Percentiles rank a stretch among this genome's conserved stretches.
These are phyloP conservation scores for Dichotomocladium elegans DNA, from an alignment of 371 early-diverging fungal genomes.

Conservation along the genomic window DNA sequence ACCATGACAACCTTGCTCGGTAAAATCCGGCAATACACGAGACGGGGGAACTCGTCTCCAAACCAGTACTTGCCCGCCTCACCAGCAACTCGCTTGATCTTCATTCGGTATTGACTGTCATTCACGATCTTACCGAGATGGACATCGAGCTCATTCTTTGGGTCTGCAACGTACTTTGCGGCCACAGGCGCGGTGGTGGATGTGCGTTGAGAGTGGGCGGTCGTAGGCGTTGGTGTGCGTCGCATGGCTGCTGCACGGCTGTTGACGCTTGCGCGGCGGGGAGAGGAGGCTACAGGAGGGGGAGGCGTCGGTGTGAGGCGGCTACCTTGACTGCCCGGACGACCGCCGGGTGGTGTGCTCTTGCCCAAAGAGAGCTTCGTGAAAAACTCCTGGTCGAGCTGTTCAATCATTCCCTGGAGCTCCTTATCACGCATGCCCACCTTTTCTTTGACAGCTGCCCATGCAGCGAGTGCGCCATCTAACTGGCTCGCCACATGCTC, in stretches of 20 bases:
- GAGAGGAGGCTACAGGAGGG: background rate
- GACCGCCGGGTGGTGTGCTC: slow-evolving; percentile 8
- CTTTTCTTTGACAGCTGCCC: slow-evolving; percentile 29
- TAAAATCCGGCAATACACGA: slow-evolving; percentile 58
- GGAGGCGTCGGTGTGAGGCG: background rate
- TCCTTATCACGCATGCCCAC: slow-evolving; percentile 31
- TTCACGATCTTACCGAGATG: slow-evolving; percentile 62
- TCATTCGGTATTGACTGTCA: slow-evolving; percentile 36
- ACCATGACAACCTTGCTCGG: slow-evolving; percentile 75
- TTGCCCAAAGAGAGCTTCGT: slow-evolving; percentile 43
- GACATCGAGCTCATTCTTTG: slow-evolving; percentile 43
- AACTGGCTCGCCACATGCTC: slow-evolving; percentile 46
- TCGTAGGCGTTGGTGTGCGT: background rate
- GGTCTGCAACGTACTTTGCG: slow-evolving; percentile 34
- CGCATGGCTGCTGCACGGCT: too few species aligned
- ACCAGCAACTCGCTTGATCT: slow-evolving; percentile 36
- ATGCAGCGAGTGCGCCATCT: slow-evolving; percentile 40
- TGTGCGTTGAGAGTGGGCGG: background rate
- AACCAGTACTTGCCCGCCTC: slow-evolving; percentile 74
- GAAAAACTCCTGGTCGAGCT: slow-evolving; percentile 43
- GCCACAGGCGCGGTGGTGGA: background rate
- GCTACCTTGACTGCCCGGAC: background rate
- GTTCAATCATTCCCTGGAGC: slow-evolving; percentile 34
- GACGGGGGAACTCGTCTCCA: slow-evolving; percentile 64
- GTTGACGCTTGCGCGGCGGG: slow-evolving; percentile 4